Conservation (phyloP, 2,329 filamentous ascomycete species). For the Neonectria ditissima region DNA sequence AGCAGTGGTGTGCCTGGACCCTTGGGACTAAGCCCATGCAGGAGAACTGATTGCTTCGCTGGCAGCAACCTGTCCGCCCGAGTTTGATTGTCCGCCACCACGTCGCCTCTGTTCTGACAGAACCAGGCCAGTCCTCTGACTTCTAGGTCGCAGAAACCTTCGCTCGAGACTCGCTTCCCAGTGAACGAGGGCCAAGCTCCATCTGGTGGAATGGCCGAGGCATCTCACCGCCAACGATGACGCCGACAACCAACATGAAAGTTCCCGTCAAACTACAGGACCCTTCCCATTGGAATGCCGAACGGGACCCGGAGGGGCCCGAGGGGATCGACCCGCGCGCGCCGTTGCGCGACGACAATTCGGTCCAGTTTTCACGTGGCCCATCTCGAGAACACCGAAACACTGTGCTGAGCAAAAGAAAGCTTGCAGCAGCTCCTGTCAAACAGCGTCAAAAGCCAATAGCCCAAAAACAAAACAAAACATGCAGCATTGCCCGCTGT, state of each 20-base stretch:
- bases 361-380: constrained; percentile 6
- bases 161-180: constrained; percentile 21
- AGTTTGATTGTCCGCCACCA: constrained; percentile 22
- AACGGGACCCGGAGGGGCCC: not conserved
- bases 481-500: not conserved
- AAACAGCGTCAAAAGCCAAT: not conserved
- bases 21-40: constrained; percentile 26
- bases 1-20: constrained; percentile 19
- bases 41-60: constrained; percentile 36
- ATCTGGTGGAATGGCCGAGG: constrained; percentile 15
- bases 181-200: constrained; percentile 25
- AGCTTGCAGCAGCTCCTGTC: constrained; percentile 24
- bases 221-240: not conserved
- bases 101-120: constrained; percentile 24
- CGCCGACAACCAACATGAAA: constrained; percentile 26
- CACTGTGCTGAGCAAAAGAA: constrained; percentile 3
- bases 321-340: not conserved
- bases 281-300: not conserved
- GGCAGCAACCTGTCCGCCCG: constrained; percentile 28
- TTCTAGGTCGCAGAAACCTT: not conserved
- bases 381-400: not conserved
- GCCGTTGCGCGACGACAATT: constrained; percentile 3
- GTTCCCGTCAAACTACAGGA: too few species aligned
- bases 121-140: constrained; percentile 9
- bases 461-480: not conserved